A percentile compares a stretch with the other conserved stretches of the same genome.
These are phyloP conservation scores for Fraxinus cuspidata DNA, from an alignment of 257 asterid genomes.

Conservation along the genomic window DNA sequence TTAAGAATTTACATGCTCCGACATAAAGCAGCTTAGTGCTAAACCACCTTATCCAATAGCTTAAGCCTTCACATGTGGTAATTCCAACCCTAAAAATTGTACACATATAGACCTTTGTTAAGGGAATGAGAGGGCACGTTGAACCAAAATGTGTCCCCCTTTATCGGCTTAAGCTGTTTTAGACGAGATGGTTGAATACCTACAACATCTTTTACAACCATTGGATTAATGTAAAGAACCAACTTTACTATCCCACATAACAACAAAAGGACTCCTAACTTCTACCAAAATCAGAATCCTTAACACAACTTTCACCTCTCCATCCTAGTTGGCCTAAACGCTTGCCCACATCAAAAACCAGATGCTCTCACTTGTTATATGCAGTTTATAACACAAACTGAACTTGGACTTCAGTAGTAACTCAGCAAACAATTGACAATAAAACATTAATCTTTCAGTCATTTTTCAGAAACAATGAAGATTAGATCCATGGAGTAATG, in stretches of 20 bases:
- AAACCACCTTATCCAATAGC: background rate
- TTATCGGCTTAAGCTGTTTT: background rate
- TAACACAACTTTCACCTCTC: background rate
- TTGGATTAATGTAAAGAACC: background rate
- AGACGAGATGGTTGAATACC: background rate
- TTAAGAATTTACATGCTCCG: too few relatives aligned
- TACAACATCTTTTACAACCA: background rate
- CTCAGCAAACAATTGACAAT: background rate
- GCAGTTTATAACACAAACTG: background rate
- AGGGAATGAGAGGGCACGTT: background rate
- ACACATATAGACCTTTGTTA: background rate
- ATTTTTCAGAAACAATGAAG: slow-evolving; percentile 28
- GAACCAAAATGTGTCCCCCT: background rate
- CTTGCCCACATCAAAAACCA: slow-evolving; percentile 4
- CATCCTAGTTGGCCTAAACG: slow-evolving; percentile 9
- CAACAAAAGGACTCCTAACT: background rate
- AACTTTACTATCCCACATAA: background rate
- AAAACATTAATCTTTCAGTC: background rate
- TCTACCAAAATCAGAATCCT: background rate
- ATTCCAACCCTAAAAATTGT: background rate
- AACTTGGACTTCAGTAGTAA: background rate
- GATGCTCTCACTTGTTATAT: slow-evolving; percentile 6
- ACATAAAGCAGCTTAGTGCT: background rate
- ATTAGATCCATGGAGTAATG: slow-evolving; percentile 29
- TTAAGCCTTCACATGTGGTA: background rate